phyloP scores from a whole-genome alignment of 2,329 filamentous ascomycete species.

The Trichoderma sp. region DNA sequence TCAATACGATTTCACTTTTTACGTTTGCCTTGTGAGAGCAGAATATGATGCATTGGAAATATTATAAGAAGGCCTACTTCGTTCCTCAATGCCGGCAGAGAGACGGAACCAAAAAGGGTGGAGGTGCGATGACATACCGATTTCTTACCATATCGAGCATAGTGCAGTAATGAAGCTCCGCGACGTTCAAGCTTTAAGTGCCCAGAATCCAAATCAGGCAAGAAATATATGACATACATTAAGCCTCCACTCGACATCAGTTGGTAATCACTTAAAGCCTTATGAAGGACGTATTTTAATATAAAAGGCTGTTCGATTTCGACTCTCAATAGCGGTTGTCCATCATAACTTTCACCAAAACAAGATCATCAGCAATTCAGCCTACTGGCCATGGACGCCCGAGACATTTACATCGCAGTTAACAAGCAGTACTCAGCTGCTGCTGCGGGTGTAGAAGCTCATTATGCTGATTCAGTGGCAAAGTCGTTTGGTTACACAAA shows the following conservation, averaged over 20 bases:
- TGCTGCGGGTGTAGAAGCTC: slow-evolving; percentile 35
- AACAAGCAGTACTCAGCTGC: slow-evolving; percentile 43
- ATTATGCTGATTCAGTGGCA: slow-evolving; percentile 49
- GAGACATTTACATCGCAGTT: slow-evolving; percentile 44
- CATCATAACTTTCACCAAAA: background rate
- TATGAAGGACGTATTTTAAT: background rate
- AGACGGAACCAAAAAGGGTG: background rate
- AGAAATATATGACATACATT: background rate
- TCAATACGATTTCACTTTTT: background rate
- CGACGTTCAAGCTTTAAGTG: background rate
- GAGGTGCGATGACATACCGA: slow-evolving; percentile 1
- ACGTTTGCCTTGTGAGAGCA: background rate
- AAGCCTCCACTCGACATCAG: background rate
- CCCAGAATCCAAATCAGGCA: background rate
- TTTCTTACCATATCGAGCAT: slow-evolving; percentile 7
- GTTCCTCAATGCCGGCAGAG: background rate
- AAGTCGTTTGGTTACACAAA: slow-evolving; percentile 57
- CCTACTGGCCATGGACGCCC: slow-evolving; percentile 34
- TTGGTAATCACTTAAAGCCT: too few species aligned
- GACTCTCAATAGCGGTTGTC: too few species aligned
- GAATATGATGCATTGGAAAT: background rate
- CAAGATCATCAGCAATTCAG: background rate
- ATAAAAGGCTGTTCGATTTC: background rate
- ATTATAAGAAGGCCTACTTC: background rate
- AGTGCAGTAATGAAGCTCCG: background rate